phyloP scores from a whole-genome alignment of 495 filamentous ascomycete genomes.

The Aspergillus haitiensis region DNA sequence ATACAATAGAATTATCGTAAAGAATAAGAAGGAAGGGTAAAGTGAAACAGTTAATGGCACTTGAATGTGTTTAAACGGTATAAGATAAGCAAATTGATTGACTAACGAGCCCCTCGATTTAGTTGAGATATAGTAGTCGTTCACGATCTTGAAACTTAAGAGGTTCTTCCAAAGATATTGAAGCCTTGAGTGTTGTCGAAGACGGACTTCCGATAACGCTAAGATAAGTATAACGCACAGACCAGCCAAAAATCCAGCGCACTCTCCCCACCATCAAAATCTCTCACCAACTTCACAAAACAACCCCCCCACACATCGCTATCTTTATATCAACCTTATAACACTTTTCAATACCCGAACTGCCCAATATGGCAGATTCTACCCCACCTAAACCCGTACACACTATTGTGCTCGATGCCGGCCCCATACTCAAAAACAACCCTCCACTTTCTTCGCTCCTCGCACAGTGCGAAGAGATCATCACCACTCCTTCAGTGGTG shows the following conservation, averaged over 20 bases:
- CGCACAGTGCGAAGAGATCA: constrained; percentile 69
- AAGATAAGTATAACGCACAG: constrained; percentile 26
- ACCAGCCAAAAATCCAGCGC: constrained; percentile 23
- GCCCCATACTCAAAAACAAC: constrained; percentile 87
- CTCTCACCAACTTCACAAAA: constrained; percentile 9
- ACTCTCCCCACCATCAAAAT: neutral
- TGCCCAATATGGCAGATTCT: constrained; percentile 41
- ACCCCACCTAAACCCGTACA: constrained; percentile 65
- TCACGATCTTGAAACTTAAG: too few species aligned
- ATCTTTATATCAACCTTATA: constrained; percentile 5
- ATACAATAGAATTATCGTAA: too few species aligned
- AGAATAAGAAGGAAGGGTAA: too few species aligned
- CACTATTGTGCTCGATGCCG: constrained; percentile 85
- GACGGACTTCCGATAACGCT: constrained; percentile 15
- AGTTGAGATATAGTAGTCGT: too few species aligned
- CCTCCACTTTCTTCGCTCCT: constrained; percentile 77
- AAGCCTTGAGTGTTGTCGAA: neutral
- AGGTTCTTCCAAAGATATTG: too few species aligned
- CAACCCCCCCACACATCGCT: constrained; percentile 7
- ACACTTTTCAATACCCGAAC: constrained; percentile 9
- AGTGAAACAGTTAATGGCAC: too few species aligned
- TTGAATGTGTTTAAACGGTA: too few species aligned
- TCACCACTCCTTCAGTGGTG: constrained; percentile 85
- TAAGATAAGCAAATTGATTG: too few species aligned
- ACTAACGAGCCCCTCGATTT: too few species aligned